Percentiles rank a stretch among this genome's conserved stretches.
Conservation (phyloP, 768 basidiomycete genomes). For the Mycena sanguinolenta region DNA sequence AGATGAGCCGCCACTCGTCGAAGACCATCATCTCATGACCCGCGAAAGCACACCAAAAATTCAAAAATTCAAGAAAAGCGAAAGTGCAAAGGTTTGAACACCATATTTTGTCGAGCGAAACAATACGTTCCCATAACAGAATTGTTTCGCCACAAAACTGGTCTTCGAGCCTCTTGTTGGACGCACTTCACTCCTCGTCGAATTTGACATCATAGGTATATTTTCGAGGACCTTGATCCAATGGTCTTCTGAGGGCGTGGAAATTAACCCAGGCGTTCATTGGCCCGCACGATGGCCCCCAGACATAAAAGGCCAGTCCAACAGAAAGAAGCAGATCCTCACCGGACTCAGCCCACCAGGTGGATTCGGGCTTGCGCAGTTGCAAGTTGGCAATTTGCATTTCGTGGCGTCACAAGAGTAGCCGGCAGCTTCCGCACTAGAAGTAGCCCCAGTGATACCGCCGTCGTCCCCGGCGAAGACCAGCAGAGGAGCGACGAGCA, state of each 20-base stretch:
- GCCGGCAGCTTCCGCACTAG: slow-evolving; percentile 55
- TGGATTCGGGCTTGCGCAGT: slow-evolving; percentile 63
- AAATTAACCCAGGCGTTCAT: not conserved
- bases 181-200: no score
- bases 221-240: no score
- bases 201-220: no score
- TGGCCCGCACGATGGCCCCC: not conserved
- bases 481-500: slow-evolving; percentile 23
- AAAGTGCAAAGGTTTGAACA: no score
- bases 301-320: not conserved
- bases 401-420: slow-evolving; percentile 63
- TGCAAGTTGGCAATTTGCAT: slow-evolving; percentile 65
- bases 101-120: no score
- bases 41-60: no score
- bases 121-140: no score
- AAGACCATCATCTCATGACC: no score
- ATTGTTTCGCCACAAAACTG: no score
- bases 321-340: slow-evolving; percentile 32
- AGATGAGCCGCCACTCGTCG: no score
- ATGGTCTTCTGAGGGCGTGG: not conserved
- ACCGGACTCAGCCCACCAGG: slow-evolving; percentile 65
- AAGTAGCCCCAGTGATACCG: slow-evolving; percentile 53
- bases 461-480: slow-evolving; percentile 45
- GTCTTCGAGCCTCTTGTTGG: no score
- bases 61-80: no score